A percentile compares a stretch with the other conserved stretches of the same genome.
Evolutionary conservation across 192 early-diverging fungal species (phyloP).

Genomic region (Backusella morwellensis): DNA sequence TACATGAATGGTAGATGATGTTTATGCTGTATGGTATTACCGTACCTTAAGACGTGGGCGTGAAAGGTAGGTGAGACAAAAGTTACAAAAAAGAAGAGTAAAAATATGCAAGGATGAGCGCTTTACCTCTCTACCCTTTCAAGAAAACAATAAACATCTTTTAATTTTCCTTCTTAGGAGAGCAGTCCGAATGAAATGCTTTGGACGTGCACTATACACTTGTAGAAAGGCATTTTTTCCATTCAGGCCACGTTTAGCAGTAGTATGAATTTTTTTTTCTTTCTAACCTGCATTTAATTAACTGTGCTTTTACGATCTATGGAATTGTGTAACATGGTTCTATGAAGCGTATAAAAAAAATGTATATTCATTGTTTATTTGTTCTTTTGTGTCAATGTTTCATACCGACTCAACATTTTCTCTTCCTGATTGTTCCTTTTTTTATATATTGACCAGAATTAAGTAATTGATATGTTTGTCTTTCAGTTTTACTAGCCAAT

Average conservation of each 20-base stretch:
- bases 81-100: neutral
- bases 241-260: neutral
- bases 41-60: conserved; percentile 4
- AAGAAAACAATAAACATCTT: conserved; percentile 1
- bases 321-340: neutral
- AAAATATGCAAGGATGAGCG: neutral
- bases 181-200: neutral
- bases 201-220: neutral
- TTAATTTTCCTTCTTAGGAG: conserved; percentile 1
- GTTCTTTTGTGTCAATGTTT: neutral
- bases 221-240: neutral
- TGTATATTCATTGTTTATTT: neutral
- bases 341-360: neutral
- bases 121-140: neutral
- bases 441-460: neutral
- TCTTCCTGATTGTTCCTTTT: neutral
- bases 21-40: conserved; percentile 1
- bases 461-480: neutral
- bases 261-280: neutral
- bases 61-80: conserved; percentile 5
- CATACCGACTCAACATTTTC: neutral
- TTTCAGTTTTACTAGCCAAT: neutral
- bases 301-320: conserved; percentile 1
- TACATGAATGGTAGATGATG: conserved; percentile 1
- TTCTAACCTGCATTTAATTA: conserved; percentile 6